These are phyloP conservation scores for Blumeriella jaapii DNA, from an alignment of 2,329 filamentous ascomycete species.

Conservation along the genomic window DNA sequence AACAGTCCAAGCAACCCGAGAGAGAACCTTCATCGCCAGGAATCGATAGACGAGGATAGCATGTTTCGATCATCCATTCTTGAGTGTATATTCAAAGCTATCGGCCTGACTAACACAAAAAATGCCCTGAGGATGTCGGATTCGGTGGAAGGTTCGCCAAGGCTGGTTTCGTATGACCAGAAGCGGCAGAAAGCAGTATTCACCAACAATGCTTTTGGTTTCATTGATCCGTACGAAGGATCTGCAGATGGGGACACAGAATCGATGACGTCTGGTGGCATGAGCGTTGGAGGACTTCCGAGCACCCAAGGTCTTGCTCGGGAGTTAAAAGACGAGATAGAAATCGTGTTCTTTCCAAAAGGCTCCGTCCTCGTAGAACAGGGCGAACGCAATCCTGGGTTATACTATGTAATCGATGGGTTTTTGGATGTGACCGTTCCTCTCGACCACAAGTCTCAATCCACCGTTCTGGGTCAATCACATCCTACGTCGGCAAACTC, in stretches of 20 bases:
- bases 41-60: constrained; percentile 77
- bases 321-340: constrained; percentile 82
- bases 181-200: constrained; percentile 70
- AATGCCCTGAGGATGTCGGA: constrained; percentile 53
- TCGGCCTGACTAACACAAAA: constrained; percentile 65
- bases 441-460: constrained; percentile 34
- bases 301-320: constrained; percentile 57
- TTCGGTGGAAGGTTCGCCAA: constrained; percentile 77
- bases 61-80: constrained; percentile 83
- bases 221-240: constrained; percentile 74
- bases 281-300: constrained; percentile 44
- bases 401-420: constrained; percentile 96
- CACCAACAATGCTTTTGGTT: constrained; percentile 74
- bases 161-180: constrained; percentile 73
- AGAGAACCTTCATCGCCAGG: constrained; percentile 54
- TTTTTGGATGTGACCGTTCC: constrained; percentile 92
- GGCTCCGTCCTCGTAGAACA: constrained; percentile 91
- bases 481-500: constrained; percentile 14
- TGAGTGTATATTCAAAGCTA: constrained; percentile 90
- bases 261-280: constrained; percentile 63
- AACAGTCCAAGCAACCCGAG: constrained; percentile 36
- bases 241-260: constrained; percentile 76
- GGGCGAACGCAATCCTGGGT: constrained; percentile 86
- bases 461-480: constrained; percentile 21
- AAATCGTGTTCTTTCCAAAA: constrained; percentile 95